Percentiles rank a stretch among this genome's conserved stretches.
phyloP scores from a whole-genome alignment of 352 stramenopile species.

The Phytopythium chamaehyphon region DNA sequence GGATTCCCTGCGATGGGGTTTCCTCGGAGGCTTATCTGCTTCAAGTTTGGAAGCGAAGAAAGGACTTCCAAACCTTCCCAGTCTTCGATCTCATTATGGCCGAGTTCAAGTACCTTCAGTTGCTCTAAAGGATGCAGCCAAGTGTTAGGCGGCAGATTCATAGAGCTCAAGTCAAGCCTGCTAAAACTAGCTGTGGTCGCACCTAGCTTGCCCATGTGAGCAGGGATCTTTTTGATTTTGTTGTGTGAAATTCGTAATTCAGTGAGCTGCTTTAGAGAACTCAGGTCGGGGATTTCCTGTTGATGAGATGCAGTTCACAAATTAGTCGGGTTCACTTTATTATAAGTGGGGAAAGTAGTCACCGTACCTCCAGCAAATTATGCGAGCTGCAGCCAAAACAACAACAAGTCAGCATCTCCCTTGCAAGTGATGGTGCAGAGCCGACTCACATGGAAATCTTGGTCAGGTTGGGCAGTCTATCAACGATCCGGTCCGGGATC shows the following conservation, averaged over 20 bases:
- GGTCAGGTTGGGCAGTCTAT: conserved; percentile 64
- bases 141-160: not conserved
- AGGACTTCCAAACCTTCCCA: conserved; percentile 73
- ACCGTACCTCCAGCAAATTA: conserved; percentile 54
- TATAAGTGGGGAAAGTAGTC: not conserved
- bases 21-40: conserved; percentile 75
- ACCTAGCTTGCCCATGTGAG: conserved; percentile 62
- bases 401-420: conserved; percentile 1
- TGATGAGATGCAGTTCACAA: not conserved
- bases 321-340: not conserved
- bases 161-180: too few relatives aligned
- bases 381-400: conserved; percentile 47
- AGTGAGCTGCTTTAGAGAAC: conserved; percentile 53
- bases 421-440: not conserved
- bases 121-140: conserved; percentile 34
- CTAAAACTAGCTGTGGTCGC: too few relatives aligned
- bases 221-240: conserved; percentile 61
- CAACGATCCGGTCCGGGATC: conserved; percentile 53
- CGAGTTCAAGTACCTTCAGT: conserved; percentile 77
- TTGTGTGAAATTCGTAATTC: conserved; percentile 85
- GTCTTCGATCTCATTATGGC: conserved; percentile 80
- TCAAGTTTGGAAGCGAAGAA: conserved; percentile 51
- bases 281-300: conserved; percentile 62
- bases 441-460: conserved; percentile 80
- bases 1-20: conserved; percentile 72